Base-by-base conservation (phyloP, 2,329 filamentous ascomycete species). In the Cladosporium velox region DNA sequence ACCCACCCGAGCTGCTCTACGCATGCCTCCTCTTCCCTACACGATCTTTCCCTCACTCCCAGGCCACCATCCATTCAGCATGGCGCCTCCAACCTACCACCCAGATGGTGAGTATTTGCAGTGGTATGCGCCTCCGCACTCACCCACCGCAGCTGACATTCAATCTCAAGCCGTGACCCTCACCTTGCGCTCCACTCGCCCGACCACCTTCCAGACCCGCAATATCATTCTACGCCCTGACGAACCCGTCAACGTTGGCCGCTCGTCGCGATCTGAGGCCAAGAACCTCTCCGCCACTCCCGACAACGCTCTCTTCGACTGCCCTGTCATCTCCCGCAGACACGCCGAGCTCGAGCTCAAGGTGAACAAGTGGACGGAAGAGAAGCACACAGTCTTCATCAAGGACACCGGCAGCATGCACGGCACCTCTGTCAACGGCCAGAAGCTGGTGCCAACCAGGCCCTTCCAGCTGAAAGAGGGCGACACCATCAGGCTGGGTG, bases 181-280 rank as follows among this genome's bases (percentile, higher is more conserved):
- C 51, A 55, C 49, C 51, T 21, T 64, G 14, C 51, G 34, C 35
- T 32, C 51, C 32, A 52, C 28, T 15, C 51, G 35, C 51, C 61
- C 34, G 26, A 44, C 61, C 26, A 38, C 21, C 21, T 24, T 35
- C 35, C 11, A 44, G 59, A 61, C 49, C 26, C 73, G 74, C 51
- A 44, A 34, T 21, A 60, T 65, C 57, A 32, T 52, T 30, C 55
- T 65, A 34, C 44, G 24, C 41, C 64, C 57, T 69, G 59, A 62
- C 52, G 44, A 71, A 11, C 70, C 69, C 11, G 70, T 80, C 34
- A 71, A 71, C 26, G 77, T 83, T 68, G 81, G 81, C 38, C 80
- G 81, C 28, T 76, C 81, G 0, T 83, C 81, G 12, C 77, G 73
- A 63, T 79, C 76, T 64, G 68, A 73, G 6, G 55, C 70, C 70